Base-by-base conservation (phyloP, 768 basidiomycete genomes). In the Podaxis pistillaris region DNA sequence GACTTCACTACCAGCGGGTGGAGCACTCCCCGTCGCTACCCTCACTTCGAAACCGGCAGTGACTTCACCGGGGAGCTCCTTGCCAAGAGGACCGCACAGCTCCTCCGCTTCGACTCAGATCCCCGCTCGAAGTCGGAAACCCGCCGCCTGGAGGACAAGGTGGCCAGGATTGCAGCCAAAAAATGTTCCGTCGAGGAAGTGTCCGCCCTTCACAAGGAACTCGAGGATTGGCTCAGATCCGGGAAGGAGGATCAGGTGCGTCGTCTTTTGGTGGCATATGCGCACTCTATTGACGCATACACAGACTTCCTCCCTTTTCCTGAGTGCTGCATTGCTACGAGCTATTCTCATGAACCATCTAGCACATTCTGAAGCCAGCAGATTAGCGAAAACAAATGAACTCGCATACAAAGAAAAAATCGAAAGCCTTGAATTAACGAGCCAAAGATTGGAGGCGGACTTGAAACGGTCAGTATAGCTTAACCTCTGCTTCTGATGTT, bases 181-280 rank as follows among this genome's bases (percentile, higher is more conserved):
- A 92, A 90, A 82, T 91, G 89, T 76, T 91, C 90, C 41, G 91
- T 93, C 64, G 91, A 93, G 73, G 91, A 93, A 78, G 89, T 93
- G 56, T 84, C 86, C 56, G 77, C 81, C 63, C 83, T 93, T 66
- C 89, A 91, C 76, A 84, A 86, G 70, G 91, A 93, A 76, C 81
- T 93, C 65, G 84, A 90, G 72, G 84, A 86, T 64, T 93, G 90
- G 90, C 74, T 93, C 61, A 78, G 77, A 50, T 77, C 83, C 56
- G 87, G 88, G 68, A 86, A 85, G 69, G 83, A 86, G 68, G 86
- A 87, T 64, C 85, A 87, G 77, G 91, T 90, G 69, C 69, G 84
- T 80, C 56, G 68, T 70, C 67, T 64, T 41, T 57, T 64, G 33
- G 71, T 62, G 67, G 50, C 38, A 40, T 62, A 36, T 64, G 46